Evolutionary conservation across 371 early-diverging fungal genomes (phyloP), one percentile per base, ranked within the genome.

Genomic region (Mucor racemosus): DNA sequence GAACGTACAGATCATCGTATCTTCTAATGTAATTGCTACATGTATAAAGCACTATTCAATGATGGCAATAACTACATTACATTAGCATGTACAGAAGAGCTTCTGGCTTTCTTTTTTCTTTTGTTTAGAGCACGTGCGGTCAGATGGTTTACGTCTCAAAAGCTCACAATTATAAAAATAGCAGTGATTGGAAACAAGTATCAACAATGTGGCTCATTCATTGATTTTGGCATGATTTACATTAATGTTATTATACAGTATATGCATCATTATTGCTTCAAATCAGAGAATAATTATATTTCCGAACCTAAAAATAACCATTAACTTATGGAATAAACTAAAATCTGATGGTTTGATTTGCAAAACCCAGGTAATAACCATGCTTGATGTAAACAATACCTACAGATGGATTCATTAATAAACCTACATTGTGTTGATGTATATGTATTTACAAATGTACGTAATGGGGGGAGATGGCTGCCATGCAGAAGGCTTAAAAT

Each of bases 151-250:
- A 26, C 26, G 46, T 46, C 46, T n/a, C 21, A 21, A 13, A 53
- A 53, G 38, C 38, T 38, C 38, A 53, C 31, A 46, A 46, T 46
- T 19, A 31, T 31, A 31, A 53, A 53, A 53, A 53, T 53, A 53
- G 53, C 31, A 53, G 26, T 14, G 26, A 13, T 50, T 53, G 26
- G 26, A 53, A 53, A 53, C 53, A 53, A 53, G 26, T 14, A 38
- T 38, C 38, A 38, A 38, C 31, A 13, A 8, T 14, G 53, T 53
- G 53, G 53, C 53, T 53, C 13, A 53, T 53, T 53, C 26, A 26
- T 31, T 31, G 53, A 53, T 26, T 53, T 6, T 53, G 46, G 21
- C 46, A 19, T 8, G 46, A 19, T 46, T n/a, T 1, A 7, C 44
- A n/a, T 8, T 8, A 44, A 19, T 17, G 19, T 4, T 10, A 46